Percentiles rank a stretch among this genome's conserved stretches.
Conservation (phyloP, 2,329 filamentous ascomycete genomes). For the Claviceps purpurea region DNA sequence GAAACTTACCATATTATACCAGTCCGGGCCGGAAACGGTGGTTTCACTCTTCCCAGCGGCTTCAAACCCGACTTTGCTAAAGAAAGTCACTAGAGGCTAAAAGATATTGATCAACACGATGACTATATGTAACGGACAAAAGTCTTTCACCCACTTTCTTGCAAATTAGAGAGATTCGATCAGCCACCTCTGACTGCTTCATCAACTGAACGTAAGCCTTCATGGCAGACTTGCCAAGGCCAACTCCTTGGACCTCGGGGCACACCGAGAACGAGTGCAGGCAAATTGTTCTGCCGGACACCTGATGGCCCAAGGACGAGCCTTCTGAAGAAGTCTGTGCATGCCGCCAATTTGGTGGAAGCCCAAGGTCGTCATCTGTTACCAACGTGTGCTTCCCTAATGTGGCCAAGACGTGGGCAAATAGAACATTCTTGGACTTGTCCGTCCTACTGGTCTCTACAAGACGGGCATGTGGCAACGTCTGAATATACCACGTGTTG, state of each 20-base stretch:
- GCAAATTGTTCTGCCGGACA: conserved; percentile 60
- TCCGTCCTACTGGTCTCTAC: conserved; percentile 36
- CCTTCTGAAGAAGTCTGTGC: conserved; percentile 29
- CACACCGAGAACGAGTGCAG: conserved; percentile 73
- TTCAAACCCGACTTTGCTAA: conserved; percentile 61
- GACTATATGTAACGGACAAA: not conserved
- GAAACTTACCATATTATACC: conserved; percentile 62
- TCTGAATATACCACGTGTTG: conserved; percentile 36
- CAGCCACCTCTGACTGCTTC: conserved; percentile 53
- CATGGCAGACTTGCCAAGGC: conserved; percentile 60
- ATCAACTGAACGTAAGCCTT: conserved; percentile 43
- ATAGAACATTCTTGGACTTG: conserved; percentile 38
- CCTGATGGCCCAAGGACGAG: conserved; percentile 46
- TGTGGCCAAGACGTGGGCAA: conserved; percentile 69
- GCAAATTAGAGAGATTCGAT: conserved; percentile 63
- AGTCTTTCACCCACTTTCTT: conserved; percentile 28
- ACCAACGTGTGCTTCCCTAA: conserved; percentile 50
- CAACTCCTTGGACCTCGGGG: conserved; percentile 59
- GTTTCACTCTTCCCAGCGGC: conserved; percentile 55
- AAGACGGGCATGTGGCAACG: conserved; percentile 33
- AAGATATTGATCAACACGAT: not conserved
- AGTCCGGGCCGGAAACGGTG: conserved; percentile 64
- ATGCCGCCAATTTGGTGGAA: conserved; percentile 53
- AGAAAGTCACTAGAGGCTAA: conserved; percentile 57
- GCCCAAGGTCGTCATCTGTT: conserved; percentile 48